phyloP scores from a whole-genome alignment of 768 basidiomycete species.

The Tephrocybe rancida region DNA sequence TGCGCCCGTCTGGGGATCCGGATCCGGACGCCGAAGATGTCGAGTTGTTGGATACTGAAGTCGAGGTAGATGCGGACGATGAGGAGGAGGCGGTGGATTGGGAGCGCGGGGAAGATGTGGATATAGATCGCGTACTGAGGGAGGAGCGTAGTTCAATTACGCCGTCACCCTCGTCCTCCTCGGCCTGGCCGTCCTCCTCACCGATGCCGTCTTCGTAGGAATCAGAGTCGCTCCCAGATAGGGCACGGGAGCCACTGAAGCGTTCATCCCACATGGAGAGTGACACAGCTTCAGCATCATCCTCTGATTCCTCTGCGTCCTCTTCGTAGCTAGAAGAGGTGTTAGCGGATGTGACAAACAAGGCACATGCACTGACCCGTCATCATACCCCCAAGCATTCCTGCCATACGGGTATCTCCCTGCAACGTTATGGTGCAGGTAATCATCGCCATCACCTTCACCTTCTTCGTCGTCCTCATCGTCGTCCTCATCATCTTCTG shows the following conservation, averaged over 20 bases:
- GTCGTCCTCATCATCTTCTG: constrained; percentile 23
- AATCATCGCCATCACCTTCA: constrained; percentile 10
- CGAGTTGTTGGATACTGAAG: constrained; percentile 23
- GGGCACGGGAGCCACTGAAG: constrained; percentile 22
- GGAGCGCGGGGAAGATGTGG: constrained; percentile 38
- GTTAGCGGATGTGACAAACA: constrained; percentile 4
- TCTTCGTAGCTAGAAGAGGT: constrained; percentile 58
- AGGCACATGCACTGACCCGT: constrained; percentile 49
- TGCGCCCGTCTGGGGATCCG: constrained; percentile 16
- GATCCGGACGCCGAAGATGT: constrained; percentile 27
- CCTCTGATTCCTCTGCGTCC: constrained; percentile 58
- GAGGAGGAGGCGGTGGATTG: constrained; percentile 47
- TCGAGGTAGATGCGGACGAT: constrained; percentile 35
- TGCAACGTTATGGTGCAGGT: background rate
- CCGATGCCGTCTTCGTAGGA: constrained; percentile 32
- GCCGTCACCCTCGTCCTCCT: constrained; percentile 42
- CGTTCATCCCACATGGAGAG: constrained; percentile 25
- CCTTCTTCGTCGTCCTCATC: constrained; percentile 22
- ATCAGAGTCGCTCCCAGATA: constrained; percentile 42
- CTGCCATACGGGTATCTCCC: constrained; percentile 23
- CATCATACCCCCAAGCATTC: constrained; percentile 53
- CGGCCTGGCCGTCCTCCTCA: constrained; percentile 30
- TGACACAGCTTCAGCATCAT: constrained; percentile 33
- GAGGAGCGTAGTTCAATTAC: constrained; percentile 63
- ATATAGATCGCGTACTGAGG: constrained; percentile 6